Evolutionary conservation across 208 protist species (phyloP), one percentile per base, ranked within the genome.

Genomic region (Trypanosoma boissoni): DNA sequence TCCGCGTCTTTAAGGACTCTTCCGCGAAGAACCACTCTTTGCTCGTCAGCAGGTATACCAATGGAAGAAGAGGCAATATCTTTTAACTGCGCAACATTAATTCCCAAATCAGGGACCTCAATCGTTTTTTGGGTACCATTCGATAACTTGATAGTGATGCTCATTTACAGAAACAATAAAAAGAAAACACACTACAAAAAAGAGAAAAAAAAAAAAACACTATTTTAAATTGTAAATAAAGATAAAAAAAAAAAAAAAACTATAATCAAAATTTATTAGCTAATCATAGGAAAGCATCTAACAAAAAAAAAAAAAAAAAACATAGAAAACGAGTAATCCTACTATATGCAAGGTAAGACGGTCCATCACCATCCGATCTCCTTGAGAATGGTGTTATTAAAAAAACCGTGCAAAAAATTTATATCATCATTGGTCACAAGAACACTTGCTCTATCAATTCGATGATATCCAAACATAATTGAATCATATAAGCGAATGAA

Each of bases 1-100:
- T 85, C 74, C 3, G 68, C 71, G 61, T 95, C 86, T 50, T 96
- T 96, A 27, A 96, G 56, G 14, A 96, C 84, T 49, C 91, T 93
- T 0, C 88, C 91, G 7, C 75, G 66, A 5, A 91, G 54, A 48
- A 96, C 86, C 36, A 94, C 57, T 10, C 91, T 76, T 64, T 96
- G 91, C 42, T 92, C 82, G 41, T 84, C 80, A 10, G 69, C 73
- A 36, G 91, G 85, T 55, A 95, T 92, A 12, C 80, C 71, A 27
- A 89, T 63, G 5, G 51, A 56, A 10, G 21, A 16, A 1, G 72
- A 68, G 0, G 75, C 26, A 45, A 87, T 51, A 27, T 86, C 80
- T 51, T 94, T 95, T 9, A 96, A 69, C 42, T 83, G 60, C 23
- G 56, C 52, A 8, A 95, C 82, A 14, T 77, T 90, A 27, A 92